Base-by-base conservation (phyloP, 192 early-diverging fungal genomes). In the Spizellomyces punctatus region DNA sequence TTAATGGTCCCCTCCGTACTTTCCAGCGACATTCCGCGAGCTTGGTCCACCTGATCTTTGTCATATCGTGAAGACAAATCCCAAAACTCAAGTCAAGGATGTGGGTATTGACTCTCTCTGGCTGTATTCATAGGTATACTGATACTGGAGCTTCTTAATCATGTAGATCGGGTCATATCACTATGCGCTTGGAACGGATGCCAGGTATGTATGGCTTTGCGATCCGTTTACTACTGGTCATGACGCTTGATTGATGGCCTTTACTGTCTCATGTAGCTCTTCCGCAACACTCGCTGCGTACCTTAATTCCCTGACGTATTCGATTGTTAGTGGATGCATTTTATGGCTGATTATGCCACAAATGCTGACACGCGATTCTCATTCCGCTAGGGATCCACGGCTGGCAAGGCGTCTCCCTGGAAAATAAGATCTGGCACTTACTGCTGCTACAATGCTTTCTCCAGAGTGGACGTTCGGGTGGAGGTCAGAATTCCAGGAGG, bases 401-500 rank as follows among this genome's bases (percentile, higher is more conserved):
- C 66, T 64, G 75, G 69, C 50, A 54, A 85, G 54, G 78, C 79
- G 27, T 78, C 75, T 41, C 80, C 78, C 14, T 89, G 84, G 87
- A 91, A 90, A 77, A 88, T 92, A 58, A 77, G 76, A 10, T 87
- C 86, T 21, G 91, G 90, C 21, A 91, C 89, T 1, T 92, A 91
- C 81, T 95, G 97, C 82, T 93, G 95, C 77, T 99, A 93, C 82
- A 98, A 99, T 80, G 94, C 94, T 5, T 99, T 99, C 72, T 95
- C 96, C 6, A 87, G 94, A 19, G 91, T 98, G 8, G 98, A 99
- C 82, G 88, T 99, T 49, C 89, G 98, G 46, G 98, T 99, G n/a
- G 94, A 97, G 79, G 95, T 99, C 43, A 91, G 93, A 66, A 98
- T 98, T 74, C 98, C 98, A 10, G 98, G 98, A 63, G 95, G 98